Evolutionary conservation across 345 rosid genomes (phyloP).

Genomic region (Anacardium occidentale): DNA sequence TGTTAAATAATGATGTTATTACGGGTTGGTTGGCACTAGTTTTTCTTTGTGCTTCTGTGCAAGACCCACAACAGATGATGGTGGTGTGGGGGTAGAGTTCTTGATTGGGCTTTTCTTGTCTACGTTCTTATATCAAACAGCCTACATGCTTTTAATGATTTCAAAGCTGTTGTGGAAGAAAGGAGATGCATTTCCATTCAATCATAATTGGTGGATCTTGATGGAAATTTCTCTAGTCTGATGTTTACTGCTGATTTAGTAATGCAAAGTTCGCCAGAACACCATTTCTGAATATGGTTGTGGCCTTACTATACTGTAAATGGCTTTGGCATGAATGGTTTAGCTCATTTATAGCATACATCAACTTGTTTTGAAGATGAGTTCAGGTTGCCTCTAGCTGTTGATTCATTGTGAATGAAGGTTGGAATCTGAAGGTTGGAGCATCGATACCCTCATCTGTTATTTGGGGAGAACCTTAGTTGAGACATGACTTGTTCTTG

Average conservation of each 20-base stretch:
- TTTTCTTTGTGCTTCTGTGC: constrained; percentile 17
- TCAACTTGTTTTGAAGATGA: constrained; percentile 26
- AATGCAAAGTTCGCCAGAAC: constrained; percentile 9
- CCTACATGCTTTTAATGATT: constrained; percentile 26
- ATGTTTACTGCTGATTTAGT: constrained; percentile 7
- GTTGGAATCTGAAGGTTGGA: constrained; percentile 35
- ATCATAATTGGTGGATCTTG: constrained; percentile 12
- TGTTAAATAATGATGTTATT: constrained; percentile 52
- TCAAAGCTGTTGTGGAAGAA: constrained; percentile 24
- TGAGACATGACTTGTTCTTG: constrained; percentile 33
- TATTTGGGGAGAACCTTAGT: constrained; percentile 32
- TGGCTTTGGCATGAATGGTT: constrained; percentile 29
- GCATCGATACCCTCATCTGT: constrained; percentile 34
- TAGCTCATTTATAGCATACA: constrained; percentile 27
- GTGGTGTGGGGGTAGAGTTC: constrained; percentile 22
- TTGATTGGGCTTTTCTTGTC: constrained; percentile 20
- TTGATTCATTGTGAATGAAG: constrained; percentile 27
- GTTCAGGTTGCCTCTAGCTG: constrained; percentile 28
- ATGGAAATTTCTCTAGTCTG: constrained; percentile 11
- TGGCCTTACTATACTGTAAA: constrained; percentile 21
- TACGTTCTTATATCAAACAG: constrained; percentile 16
- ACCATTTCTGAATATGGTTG: constrained; percentile 20
- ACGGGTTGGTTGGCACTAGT: constrained; percentile 24
- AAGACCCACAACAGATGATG: constrained; percentile 20
- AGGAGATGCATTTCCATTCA: constrained; percentile 16